Conservation (phyloP, 2,329 filamentous ascomycete genomes). For the Aureobasidium subglaciale region DNA sequence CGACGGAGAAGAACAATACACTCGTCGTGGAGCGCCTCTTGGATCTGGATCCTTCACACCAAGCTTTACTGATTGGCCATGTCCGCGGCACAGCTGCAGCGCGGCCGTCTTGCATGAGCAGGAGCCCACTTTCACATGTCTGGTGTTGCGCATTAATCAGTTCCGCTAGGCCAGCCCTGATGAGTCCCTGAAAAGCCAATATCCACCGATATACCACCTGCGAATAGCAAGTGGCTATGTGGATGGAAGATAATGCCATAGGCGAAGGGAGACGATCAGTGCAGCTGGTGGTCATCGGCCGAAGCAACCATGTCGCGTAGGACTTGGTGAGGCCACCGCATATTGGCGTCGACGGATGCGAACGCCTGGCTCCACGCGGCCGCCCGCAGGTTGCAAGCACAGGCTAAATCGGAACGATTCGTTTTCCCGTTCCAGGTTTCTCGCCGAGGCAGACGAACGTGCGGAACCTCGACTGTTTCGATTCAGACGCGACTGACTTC, state of each 20-base stretch:
- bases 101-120: not conserved
- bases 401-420: slow-evolving; percentile 6
- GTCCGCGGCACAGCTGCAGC: not conserved
- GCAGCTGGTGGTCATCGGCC: not conserved
- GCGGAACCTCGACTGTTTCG: slow-evolving; percentile 2
- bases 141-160: not conserved
- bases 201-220: not conserved
- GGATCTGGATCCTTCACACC: not conserved
- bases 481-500: not conserved
- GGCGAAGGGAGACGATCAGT: not conserved
- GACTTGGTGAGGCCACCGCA: not conserved
- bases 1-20: not conserved
- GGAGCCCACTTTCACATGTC: slow-evolving; percentile 2
- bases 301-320: slow-evolving; percentile 1
- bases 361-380: slow-evolving; percentile 9
- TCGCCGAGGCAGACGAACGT: not conserved
- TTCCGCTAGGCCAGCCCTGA: not conserved
- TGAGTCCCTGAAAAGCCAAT: not conserved
- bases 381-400: slow-evolving; percentile 1
- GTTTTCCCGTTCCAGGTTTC: not conserved
- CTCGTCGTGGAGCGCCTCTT: not conserved
- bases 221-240: not conserved
- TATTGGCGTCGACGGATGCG: not conserved
- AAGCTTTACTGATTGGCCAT: not conserved
- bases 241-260: not conserved